phyloP scores from a whole-genome alignment of 2,329 filamentous ascomycete species.

The Alternaria triticina region DNA sequence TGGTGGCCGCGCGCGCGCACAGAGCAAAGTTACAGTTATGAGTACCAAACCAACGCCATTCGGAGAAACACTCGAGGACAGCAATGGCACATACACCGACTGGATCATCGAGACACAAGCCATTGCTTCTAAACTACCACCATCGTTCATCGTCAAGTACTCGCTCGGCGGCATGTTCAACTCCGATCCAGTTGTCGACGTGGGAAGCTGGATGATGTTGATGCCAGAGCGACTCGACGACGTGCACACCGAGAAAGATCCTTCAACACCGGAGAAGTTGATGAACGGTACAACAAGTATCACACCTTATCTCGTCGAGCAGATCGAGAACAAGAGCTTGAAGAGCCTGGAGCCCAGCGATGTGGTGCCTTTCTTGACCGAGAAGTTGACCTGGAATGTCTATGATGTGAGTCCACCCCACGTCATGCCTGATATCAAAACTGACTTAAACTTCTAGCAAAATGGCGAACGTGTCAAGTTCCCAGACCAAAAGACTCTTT shows the following conservation, averaged over 20 bases:
- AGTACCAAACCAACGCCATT: background rate
- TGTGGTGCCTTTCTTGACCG: constrained; percentile 36
- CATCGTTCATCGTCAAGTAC: constrained; percentile 32
- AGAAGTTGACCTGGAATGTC: constrained; percentile 38
- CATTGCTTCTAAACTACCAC: constrained; percentile 5
- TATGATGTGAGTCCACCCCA: constrained; percentile 22
- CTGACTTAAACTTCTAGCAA: background rate
- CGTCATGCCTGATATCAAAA: background rate
- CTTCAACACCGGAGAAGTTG: background rate
- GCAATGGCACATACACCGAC: constrained; percentile 26
- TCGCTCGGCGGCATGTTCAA: constrained; percentile 24
- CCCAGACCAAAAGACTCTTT: constrained; percentile 16
- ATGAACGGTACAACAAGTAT: constrained; percentile 29
- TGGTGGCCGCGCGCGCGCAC: constrained; percentile 8
- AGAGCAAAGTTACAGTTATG: constrained; percentile 8
- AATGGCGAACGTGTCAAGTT: constrained; percentile 11
- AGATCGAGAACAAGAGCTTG: constrained; percentile 23
- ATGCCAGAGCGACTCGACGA: constrained; percentile 12
- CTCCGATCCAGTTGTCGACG: constrained; percentile 20
- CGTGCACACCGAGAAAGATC: background rate
- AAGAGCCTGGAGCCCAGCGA: constrained; percentile 23
- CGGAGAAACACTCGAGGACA: background rate
- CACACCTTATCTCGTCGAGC: constrained; percentile 34
- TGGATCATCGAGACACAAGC: constrained; percentile 34
- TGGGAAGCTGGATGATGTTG: constrained; percentile 36